These are phyloP conservation scores for Biscutella laevigata DNA, from an alignment of 441 rosid species.

Conservation along the genomic window DNA sequence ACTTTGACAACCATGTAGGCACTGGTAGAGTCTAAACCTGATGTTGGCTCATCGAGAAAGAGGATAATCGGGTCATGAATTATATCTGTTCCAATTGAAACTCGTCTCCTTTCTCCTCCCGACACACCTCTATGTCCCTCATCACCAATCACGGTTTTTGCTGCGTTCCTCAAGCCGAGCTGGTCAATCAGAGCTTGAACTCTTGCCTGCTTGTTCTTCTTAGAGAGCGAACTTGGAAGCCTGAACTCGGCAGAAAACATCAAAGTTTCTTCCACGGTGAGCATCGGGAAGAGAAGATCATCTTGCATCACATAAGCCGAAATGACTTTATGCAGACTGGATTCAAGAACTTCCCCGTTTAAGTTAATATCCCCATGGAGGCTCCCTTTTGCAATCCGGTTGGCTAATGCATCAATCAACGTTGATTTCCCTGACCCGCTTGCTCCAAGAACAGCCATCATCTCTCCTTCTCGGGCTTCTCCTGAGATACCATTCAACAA, in stretches of 20 bases:
- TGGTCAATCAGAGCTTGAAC: constrained; percentile 70
- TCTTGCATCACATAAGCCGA: constrained; percentile 92
- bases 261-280: constrained; percentile 73
- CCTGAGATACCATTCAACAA: constrained; percentile 50
- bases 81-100: constrained; percentile 62
- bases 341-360: constrained; percentile 63
- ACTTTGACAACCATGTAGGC: constrained; percentile 77
- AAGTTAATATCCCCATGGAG: constrained; percentile 52
- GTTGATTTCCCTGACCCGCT: constrained; percentile 80
- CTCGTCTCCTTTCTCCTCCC: constrained; percentile 72
- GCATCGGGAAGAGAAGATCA: constrained; percentile 82
- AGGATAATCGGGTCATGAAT: constrained; percentile 64
- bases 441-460: constrained; percentile 77
- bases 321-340: constrained; percentile 61
- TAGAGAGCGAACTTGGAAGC: constrained; percentile 55
- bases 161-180: constrained; percentile 48
- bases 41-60: constrained; percentile 71
- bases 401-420: constrained; percentile 63
- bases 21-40: constrained; percentile 66
- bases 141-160: constrained; percentile 64
- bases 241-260: constrained; percentile 75
- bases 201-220: constrained; percentile 44
- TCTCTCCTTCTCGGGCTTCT: constrained; percentile 70
- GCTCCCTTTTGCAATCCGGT: constrained; percentile 57
- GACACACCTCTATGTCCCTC: constrained; percentile 74